These are phyloP conservation scores for Trametes cubensis DNA, from an alignment of 768 basidiomycete species.

Conservation along the genomic window DNA sequence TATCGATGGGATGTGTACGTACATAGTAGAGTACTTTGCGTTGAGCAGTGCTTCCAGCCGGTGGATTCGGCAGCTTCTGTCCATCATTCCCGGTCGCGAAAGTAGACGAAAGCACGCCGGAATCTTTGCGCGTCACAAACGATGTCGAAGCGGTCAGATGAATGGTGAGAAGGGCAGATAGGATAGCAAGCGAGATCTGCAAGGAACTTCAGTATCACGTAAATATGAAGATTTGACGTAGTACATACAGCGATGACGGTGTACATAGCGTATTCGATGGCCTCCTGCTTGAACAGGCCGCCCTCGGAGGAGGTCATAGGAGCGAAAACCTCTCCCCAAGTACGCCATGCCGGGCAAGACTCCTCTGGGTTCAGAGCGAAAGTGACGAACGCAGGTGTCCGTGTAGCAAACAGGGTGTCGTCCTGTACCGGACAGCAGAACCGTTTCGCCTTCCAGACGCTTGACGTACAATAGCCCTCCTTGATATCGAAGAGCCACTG, in stretches of 20 bases:
- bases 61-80: slow-evolving; percentile 27
- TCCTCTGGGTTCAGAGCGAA: slow-evolving; percentile 31
- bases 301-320: slow-evolving; percentile 35
- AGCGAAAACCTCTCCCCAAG: slow-evolving; percentile 68
- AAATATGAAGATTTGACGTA: neutral
- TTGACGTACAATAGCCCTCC: slow-evolving; percentile 78
- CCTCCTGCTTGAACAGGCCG: slow-evolving; percentile 41
- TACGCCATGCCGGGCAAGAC: slow-evolving; percentile 68
- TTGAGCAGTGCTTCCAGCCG: slow-evolving; percentile 39
- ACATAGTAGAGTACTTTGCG: slow-evolving; percentile 86
- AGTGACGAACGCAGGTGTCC: slow-evolving; percentile 19
- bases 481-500: slow-evolving; percentile 91
- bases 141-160: slow-evolving; percentile 86
- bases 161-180: slow-evolving; percentile 81
- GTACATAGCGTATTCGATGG: slow-evolving; percentile 71
- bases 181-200: slow-evolving; percentile 72
- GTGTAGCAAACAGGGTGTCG: slow-evolving; percentile 15
- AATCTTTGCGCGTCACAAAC: slow-evolving; percentile 88
- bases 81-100: slow-evolving; percentile 36
- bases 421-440: slow-evolving; percentile 72
- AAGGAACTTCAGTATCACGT: neutral
- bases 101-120: slow-evolving; percentile 59
- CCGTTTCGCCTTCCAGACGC: slow-evolving; percentile 73
- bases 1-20: slow-evolving; percentile 32
- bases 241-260: slow-evolving; percentile 74